Percentiles rank a stretch among this genome's conserved stretches.
phyloP scores from a whole-genome alignment of 2,329 filamentous ascomycete species.

The Daldinia eschscholtzii region DNA sequence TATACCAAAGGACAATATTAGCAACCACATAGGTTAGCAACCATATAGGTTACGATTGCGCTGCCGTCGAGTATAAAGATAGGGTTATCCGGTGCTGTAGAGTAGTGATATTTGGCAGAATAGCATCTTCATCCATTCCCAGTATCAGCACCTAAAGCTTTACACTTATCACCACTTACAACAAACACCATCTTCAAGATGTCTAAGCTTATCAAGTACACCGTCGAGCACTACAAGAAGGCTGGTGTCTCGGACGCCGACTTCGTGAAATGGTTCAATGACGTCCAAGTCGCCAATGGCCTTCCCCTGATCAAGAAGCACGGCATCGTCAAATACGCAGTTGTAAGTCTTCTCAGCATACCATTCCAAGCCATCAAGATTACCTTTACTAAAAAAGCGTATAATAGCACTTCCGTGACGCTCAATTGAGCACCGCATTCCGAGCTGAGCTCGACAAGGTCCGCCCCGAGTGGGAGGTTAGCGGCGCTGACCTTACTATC shows the following conservation, averaged over 20 bases:
- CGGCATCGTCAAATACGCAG: slow-evolving; percentile 29
- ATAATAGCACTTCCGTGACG: slow-evolving; percentile 22
- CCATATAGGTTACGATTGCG: not conserved
- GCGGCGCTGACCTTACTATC: slow-evolving; percentile 28
- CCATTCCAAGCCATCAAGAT: no score
- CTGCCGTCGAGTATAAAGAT: slow-evolving; percentile 2
- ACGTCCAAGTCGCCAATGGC: slow-evolving; percentile 20
- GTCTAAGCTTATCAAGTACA: slow-evolving; percentile 28
- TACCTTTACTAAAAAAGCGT: not conserved
- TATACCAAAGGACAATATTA: not conserved
- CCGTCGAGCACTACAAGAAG: slow-evolving; percentile 33
- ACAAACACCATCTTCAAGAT: slow-evolving; percentile 12
- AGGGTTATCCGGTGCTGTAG: not conserved
- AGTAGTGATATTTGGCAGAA: not conserved
- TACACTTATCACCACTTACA: not conserved
- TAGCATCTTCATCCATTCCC: not conserved
- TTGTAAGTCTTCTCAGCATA: slow-evolving; percentile 17
- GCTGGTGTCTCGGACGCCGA: slow-evolving; percentile 26
- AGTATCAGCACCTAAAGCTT: not conserved
- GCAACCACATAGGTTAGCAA: not conserved
- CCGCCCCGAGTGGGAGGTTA: slow-evolving; percentile 23
- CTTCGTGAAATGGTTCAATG: slow-evolving; percentile 29
- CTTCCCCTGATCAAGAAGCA: slow-evolving; percentile 34
- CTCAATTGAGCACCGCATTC: slow-evolving; percentile 14
- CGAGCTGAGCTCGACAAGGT: slow-evolving; percentile 11